These are phyloP conservation scores for Breviolum minutum DNA, from an alignment of 73 alveolate genomes.

Conservation along the genomic window DNA sequence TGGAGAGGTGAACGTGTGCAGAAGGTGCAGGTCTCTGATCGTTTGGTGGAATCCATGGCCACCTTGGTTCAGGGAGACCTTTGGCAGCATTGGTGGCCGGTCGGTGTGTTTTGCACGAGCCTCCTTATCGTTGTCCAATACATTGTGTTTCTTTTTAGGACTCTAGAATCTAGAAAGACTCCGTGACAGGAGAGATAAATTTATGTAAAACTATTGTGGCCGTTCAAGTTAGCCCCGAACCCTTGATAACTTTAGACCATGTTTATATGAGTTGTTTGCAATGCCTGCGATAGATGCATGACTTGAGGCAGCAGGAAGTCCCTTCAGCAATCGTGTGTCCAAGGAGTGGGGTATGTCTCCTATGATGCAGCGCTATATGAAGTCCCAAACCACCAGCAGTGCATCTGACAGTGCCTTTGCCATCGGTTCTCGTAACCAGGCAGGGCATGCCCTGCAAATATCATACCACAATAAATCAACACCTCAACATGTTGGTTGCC, in stretches of 20 bases:
- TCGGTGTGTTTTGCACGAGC: not conserved
- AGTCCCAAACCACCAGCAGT: constrained; percentile 83
- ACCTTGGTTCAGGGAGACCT: constrained; percentile 86
- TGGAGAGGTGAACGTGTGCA: constrained; percentile 76
- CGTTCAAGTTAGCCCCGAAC: too few species aligned
- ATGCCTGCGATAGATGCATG: too few species aligned
- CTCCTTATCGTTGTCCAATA: not conserved
- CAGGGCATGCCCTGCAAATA: not conserved
- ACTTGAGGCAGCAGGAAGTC: not conserved
- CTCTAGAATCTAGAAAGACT: too few species aligned
- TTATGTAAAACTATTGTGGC: too few species aligned
- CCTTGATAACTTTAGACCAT: too few species aligned
- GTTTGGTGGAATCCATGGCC: constrained; percentile 89
- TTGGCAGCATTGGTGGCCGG: not conserved
- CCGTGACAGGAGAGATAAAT: too few species aligned
- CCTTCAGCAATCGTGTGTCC: not conserved
- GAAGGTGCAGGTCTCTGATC: constrained; percentile 93
- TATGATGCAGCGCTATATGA: constrained; percentile 95
- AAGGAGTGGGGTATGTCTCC: constrained; percentile 95
- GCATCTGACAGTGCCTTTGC: constrained; percentile 68
- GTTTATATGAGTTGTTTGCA: too few species aligned
- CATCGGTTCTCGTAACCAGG: constrained; percentile 79
- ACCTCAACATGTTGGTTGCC: not conserved
- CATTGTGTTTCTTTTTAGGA: too few species aligned
- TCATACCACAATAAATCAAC: too few species aligned